These are phyloP conservation scores for Actinomortierella wolfii DNA, from an alignment of 371 early-diverging fungal species.

Conservation along the genomic window DNA sequence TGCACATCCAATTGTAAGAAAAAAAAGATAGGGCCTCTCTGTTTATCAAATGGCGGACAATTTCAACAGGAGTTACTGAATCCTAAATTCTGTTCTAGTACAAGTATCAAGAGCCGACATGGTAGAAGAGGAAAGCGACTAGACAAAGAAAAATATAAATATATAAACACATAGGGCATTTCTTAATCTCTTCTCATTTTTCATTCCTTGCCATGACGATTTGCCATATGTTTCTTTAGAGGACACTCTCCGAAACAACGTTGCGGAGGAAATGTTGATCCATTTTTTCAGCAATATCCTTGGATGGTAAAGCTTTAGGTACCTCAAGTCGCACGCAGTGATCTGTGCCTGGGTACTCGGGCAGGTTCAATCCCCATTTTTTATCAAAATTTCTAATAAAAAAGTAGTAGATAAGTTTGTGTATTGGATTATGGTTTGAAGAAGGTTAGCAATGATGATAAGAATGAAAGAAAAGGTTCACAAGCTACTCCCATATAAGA, in stretches of 20 bases:
- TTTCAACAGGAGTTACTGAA: too few relatives aligned
- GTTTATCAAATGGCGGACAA: too few relatives aligned
- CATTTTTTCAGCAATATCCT: conserved; percentile 6
- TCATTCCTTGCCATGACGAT: not conserved
- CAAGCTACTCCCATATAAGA: too few relatives aligned
- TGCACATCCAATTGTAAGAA: too few relatives aligned
- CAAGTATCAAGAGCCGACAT: too few relatives aligned
- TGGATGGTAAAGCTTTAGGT: not conserved
- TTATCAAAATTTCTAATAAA: conserved; percentile 54
- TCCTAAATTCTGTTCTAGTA: too few relatives aligned
- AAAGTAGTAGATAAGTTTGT: not conserved
- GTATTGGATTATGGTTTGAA: not conserved
- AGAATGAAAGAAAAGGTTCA: not conserved
- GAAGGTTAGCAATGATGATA: not conserved
- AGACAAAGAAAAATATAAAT: too few relatives aligned
- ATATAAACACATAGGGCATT: too few relatives aligned
- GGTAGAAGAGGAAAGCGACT: too few relatives aligned
- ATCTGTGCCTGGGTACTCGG: conserved; percentile 66
- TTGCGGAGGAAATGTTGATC: conserved; percentile 20
- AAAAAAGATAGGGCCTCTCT: too few relatives aligned
- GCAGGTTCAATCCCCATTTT: conserved; percentile 67
- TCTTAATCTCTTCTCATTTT: too few relatives aligned
- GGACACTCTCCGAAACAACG: conserved; percentile 8
- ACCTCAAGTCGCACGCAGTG: conserved; percentile 52
- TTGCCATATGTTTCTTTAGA: not conserved